These are phyloP conservation scores for Talaromyces sp. DNA, from an alignment of 2,329 filamentous ascomycete genomes.

Conservation along the genomic window DNA sequence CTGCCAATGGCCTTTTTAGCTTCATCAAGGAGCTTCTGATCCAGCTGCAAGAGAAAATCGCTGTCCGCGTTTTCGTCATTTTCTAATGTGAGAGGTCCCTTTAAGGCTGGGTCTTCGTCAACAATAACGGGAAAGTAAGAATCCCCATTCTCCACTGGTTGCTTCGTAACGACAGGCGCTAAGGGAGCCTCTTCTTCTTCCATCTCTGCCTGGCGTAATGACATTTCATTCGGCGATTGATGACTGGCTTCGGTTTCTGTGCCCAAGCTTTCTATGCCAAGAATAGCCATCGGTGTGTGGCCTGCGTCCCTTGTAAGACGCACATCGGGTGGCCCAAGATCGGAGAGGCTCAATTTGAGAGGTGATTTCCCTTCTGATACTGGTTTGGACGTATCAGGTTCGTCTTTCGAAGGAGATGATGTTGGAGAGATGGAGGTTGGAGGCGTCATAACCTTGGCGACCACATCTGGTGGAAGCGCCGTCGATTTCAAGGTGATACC, in stretches of 20 bases:
- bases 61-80: conserved; percentile 38
- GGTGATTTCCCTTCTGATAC: conserved; percentile 21
- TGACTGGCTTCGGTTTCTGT: conserved; percentile 26
- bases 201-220: neutral
- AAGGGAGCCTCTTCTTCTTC: conserved; percentile 28
- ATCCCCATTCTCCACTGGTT: conserved; percentile 34
- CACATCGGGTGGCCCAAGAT: conserved; percentile 34
- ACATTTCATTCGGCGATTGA: conserved; percentile 22
- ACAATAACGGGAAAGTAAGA: conserved; percentile 37
- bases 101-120: conserved; percentile 40
- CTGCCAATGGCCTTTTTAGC: conserved; percentile 27
- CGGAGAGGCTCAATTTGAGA: conserved; percentile 32
- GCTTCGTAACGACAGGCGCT: conserved; percentile 27
- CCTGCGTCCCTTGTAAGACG: conserved; percentile 40
- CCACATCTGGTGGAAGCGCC: conserved; percentile 39
- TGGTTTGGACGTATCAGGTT: conserved; percentile 17
- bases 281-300: conserved; percentile 42
- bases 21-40: conserved; percentile 41
- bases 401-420: conserved; percentile 24
- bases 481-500: conserved; percentile 46
- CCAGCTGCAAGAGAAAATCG: conserved; percentile 38
- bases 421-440: conserved; percentile 36
- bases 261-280: conserved; percentile 35
- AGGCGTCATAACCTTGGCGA: conserved; percentile 41
- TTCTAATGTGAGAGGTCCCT: conserved; percentile 40